These are phyloP conservation scores for Cornus florida DNA, from an alignment of 148 eudicot genomes.

Conservation along the genomic window DNA sequence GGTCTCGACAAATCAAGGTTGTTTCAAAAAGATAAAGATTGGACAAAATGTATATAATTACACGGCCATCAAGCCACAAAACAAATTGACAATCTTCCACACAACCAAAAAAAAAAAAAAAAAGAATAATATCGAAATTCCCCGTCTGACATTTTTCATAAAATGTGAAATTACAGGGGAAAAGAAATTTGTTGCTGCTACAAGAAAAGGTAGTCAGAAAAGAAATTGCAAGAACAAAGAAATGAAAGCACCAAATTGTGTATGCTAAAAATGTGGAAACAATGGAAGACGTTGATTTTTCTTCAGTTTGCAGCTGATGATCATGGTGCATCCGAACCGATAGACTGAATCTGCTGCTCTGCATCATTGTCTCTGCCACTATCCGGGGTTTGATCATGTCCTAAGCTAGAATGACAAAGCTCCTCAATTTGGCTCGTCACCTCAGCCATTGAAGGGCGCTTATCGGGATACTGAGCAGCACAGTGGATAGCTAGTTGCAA, in stretches of 20 bases:
- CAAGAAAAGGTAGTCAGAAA: not conserved
- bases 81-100: conserved; percentile 7
- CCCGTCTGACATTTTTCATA: not conserved
- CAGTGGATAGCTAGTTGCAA: conserved; percentile 85
- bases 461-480: conserved; percentile 80
- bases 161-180: not conserved
- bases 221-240: conserved; percentile 37
- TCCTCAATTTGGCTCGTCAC: conserved; percentile 54
- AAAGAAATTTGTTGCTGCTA: not conserved
- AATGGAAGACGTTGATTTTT: not conserved
- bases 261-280: not conserved
- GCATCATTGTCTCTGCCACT: conserved; percentile 32
- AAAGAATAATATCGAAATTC: not conserved
- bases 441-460: conserved; percentile 69
- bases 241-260: conserved; percentile 8
- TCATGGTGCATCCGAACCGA: conserved; percentile 13
- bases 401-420: conserved; percentile 37
- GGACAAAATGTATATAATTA: conserved; percentile 3
- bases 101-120: not conserved
- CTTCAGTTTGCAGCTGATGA: conserved; percentile 3
- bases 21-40: conserved; percentile 6
- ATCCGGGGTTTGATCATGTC: conserved; percentile 26
- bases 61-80: conserved; percentile 13
- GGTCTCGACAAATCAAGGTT: conserved; percentile 10
- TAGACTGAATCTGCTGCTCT: conserved; percentile 1